These are phyloP conservation scores for Paraphaeosphaeria sporulosa DNA, from an alignment of 2,329 filamentous ascomycete species.

Conservation along the genomic window DNA sequence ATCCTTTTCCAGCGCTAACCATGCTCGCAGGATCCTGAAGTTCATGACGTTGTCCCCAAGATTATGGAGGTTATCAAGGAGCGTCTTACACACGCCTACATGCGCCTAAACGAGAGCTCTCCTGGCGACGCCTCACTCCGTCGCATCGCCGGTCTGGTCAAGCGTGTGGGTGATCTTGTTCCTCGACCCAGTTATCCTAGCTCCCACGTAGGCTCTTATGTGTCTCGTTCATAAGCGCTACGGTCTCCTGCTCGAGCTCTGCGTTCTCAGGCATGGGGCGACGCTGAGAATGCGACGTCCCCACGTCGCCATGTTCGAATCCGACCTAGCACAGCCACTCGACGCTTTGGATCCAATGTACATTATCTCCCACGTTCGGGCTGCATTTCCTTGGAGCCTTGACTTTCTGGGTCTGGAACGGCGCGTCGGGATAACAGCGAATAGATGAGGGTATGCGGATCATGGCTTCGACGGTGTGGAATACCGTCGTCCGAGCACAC, in stretches of 20 bases:
- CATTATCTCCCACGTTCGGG: constrained; percentile 1
- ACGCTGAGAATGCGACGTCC: constrained; percentile 43
- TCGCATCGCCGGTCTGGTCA: constrained; percentile 57
- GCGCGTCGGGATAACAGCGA: constrained; percentile 1
- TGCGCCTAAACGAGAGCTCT: constrained; percentile 61
- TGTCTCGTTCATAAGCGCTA: constrained; percentile 5
- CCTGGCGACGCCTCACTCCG: constrained; percentile 61
- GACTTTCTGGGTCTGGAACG: neutral
- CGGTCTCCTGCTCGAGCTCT: constrained; percentile 15
- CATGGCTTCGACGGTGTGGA: constrained; percentile 14
- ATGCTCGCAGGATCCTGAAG: constrained; percentile 57
- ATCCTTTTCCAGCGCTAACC: constrained; percentile 23
- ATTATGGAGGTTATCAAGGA: constrained; percentile 67
- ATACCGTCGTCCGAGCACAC: constrained; percentile 15
- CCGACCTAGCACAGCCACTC: neutral
- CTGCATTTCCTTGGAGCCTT: constrained; percentile 7
- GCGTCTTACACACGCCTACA: constrained; percentile 65
- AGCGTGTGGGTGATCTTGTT: constrained; percentile 42
- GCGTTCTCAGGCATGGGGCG: constrained; percentile 14
- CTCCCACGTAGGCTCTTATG: constrained; percentile 18
- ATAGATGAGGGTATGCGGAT: neutral
- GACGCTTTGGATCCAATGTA: constrained; percentile 2
- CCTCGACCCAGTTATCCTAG: constrained; percentile 29
- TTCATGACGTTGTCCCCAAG: constrained; percentile 63
- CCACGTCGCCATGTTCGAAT: constrained; percentile 11